phyloP scores from a whole-genome alignment of 2,329 filamentous ascomycete genomes.

The Verticillium nonalfalfae region DNA sequence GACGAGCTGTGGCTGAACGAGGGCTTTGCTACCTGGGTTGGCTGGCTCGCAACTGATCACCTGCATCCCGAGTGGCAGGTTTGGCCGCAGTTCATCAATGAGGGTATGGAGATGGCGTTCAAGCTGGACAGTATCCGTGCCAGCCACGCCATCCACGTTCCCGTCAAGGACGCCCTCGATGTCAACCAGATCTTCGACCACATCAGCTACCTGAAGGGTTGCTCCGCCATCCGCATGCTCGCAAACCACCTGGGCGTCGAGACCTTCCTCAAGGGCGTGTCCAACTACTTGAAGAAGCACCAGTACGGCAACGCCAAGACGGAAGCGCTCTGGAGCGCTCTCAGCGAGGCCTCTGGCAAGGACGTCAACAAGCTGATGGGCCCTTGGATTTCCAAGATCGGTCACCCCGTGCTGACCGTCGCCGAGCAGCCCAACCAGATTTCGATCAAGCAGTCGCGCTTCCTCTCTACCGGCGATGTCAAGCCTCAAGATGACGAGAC shows the following conservation, averaged over 20 bases:
- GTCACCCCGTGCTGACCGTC: slow-evolving; percentile 85
- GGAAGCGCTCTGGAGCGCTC: slow-evolving; percentile 80
- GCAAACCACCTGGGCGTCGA: slow-evolving; percentile 83
- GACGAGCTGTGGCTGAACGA: slow-evolving; percentile 92
- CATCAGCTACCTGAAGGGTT: slow-evolving; percentile 95
- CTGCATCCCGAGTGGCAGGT: slow-evolving; percentile 96
- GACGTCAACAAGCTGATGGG: slow-evolving; percentile 86
- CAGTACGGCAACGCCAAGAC: slow-evolving; percentile 89
- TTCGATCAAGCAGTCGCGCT: slow-evolving; percentile 76
- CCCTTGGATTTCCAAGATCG: slow-evolving; percentile 92
- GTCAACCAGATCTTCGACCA: slow-evolving; percentile 97
- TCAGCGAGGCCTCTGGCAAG: slow-evolving; percentile 80
- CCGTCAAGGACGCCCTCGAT: slow-evolving; percentile 80
- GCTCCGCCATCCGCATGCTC: slow-evolving; percentile 94
- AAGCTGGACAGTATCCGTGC: slow-evolving; percentile 82
- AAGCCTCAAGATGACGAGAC: slow-evolving; percentile 88
- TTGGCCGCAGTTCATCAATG: slow-evolving; percentile 95
- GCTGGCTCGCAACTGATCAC: slow-evolving; percentile 86
- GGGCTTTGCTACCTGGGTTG: slow-evolving; percentile 97
- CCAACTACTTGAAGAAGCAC: slow-evolving; percentile 82
- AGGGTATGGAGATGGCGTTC: slow-evolving; percentile 89
- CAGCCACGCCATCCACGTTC: slow-evolving; percentile 94
- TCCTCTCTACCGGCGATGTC: slow-evolving; percentile 86
- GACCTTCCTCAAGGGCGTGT: slow-evolving; percentile 84
- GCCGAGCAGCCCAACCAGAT: slow-evolving; percentile 79